A percentile compares a stretch with the other conserved stretches of the same genome.
Evolutionary conservation across 116 monocot genomes (phyloP).

Genomic region (Cymodocea nodosa): DNA sequence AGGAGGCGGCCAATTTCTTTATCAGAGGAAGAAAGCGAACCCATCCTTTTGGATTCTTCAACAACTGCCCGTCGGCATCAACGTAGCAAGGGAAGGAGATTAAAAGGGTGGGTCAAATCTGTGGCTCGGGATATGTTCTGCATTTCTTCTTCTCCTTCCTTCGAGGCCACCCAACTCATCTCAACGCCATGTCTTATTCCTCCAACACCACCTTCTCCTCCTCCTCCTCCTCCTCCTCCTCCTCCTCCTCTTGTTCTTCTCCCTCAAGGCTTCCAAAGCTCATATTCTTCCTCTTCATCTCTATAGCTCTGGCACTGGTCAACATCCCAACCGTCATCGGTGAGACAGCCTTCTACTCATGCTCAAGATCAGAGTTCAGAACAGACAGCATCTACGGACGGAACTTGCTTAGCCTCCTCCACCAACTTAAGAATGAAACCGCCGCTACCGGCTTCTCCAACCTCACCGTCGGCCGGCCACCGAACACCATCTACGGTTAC

Average conservation of each 20-base stretch:
- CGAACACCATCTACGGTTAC: not conserved
- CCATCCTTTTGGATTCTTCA: not conserved
- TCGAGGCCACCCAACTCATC: not conserved
- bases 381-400: not conserved
- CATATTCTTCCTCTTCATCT: not conserved
- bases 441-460: slow-evolving; percentile 1
- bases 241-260: not conserved
- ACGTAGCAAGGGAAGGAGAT: not conserved
- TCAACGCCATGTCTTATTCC: not conserved
- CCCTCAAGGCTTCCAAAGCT: not conserved
- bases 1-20: no score
- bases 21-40: no score
- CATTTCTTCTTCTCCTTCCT: not conserved
- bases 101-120: not conserved
- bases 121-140: not conserved
- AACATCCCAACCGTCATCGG: not conserved
- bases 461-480: not conserved
- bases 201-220: no score
- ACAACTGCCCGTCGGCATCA: not conserved
- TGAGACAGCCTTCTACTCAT: not conserved
- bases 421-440: not conserved
- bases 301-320: not conserved
- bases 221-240: not conserved
- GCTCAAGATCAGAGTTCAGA: not conserved
- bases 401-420: not conserved